phyloP scores from a whole-genome alignment of 371 early-diverging fungal genomes.

The Syncephalastrum contaminatum region DNA sequence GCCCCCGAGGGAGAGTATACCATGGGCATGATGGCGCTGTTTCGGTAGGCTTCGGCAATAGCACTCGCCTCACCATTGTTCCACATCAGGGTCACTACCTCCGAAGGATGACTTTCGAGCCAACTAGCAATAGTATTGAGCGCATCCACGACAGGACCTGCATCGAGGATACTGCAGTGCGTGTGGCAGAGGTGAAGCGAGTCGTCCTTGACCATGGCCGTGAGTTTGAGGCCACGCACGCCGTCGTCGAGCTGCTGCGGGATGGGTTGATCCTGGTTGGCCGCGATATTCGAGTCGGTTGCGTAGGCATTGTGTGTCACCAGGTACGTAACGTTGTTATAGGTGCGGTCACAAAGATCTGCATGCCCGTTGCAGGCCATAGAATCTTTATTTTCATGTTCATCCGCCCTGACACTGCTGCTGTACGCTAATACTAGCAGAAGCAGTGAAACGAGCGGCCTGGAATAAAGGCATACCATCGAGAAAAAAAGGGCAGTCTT shows the following conservation, averaged over 20 bases:
- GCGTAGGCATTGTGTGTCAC: constrained; percentile 79
- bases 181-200: constrained; percentile 67
- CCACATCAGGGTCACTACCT: constrained; percentile 72
- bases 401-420: no score
- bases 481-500: no score
- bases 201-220: constrained; percentile 44
- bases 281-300: constrained; percentile 40
- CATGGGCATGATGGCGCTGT: constrained; percentile 51
- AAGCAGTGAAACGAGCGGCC: no score
- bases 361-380: constrained; percentile 66
- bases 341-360: constrained; percentile 54
- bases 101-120: constrained; percentile 57
- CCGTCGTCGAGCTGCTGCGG: constrained; percentile 66
- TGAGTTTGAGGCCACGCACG: constrained; percentile 70
- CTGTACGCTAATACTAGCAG: no score
- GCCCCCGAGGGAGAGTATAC: constrained; percentile 34
- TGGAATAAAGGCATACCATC: no score
- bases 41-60: constrained; percentile 43
- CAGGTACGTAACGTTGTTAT: constrained; percentile 57
- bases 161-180: constrained; percentile 58
- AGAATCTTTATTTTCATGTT: not conserved
- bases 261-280: constrained; percentile 63
- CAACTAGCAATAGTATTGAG: constrained; percentile 52
- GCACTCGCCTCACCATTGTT: constrained; percentile 61
- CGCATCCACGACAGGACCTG: constrained; percentile 48